A percentile compares a stretch with the other conserved stretches of the same genome.
Evolutionary conservation across 345 rosid genomes (phyloP).

Genomic region (Conringia planisiliqua): DNA sequence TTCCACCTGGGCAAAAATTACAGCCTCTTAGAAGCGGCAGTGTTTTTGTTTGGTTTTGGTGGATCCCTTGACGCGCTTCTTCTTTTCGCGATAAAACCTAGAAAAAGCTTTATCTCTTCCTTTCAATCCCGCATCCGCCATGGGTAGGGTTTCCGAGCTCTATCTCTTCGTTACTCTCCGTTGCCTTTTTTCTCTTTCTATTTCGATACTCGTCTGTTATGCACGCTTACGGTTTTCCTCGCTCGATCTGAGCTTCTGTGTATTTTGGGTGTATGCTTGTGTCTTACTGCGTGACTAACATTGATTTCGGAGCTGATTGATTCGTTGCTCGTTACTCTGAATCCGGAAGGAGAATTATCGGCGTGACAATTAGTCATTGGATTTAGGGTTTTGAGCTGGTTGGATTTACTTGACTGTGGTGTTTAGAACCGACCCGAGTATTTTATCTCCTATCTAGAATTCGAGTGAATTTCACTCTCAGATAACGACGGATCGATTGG

Average conservation of each 20-base stretch:
- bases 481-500: not conserved
- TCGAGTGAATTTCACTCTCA: not conserved
- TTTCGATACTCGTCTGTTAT: not conserved
- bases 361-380: slow-evolving; percentile 1
- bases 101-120: not conserved
- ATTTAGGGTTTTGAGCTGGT: slow-evolving; percentile 19
- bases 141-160: slow-evolving; percentile 27
- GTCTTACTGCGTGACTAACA: not conserved
- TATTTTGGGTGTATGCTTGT: not conserved
- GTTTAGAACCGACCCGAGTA: not conserved
- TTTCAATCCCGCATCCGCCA: not conserved
- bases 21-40: slow-evolving; percentile 9
- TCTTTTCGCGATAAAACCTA: slow-evolving; percentile 25
- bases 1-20: slow-evolving; percentile 15
- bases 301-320: not conserved
- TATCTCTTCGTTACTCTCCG: not conserved
- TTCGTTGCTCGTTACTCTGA: slow-evolving; percentile 8
- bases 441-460: not conserved
- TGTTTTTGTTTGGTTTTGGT: slow-evolving; percentile 6
- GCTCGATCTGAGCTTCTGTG: slow-evolving; percentile 1
- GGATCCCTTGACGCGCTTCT: slow-evolving; percentile 18
- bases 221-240: not conserved
- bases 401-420: not conserved
- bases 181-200: not conserved
- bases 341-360: not conserved